Evolutionary conservation across 345 rosid species (phyloP).

Genomic region (Ailanthus altissimus): DNA sequence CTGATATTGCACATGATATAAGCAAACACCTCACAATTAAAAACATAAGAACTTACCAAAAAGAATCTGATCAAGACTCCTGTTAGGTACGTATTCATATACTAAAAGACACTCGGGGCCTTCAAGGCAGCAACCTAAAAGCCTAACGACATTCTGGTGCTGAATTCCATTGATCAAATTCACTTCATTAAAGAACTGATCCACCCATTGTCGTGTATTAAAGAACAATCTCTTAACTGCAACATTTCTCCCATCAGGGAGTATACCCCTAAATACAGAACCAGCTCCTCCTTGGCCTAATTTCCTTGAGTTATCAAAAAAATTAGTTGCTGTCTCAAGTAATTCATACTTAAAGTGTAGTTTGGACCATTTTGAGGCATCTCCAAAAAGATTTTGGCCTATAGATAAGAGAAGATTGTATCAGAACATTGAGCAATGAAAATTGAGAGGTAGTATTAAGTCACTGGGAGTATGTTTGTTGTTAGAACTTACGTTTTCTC

Average conservation of each 20-base stretch:
- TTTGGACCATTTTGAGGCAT: conserved; percentile 20
- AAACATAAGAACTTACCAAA: conserved; percentile 39
- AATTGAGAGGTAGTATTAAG: not conserved
- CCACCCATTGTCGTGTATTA: conserved; percentile 70
- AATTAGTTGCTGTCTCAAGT: conserved; percentile 69
- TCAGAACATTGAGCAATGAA: not conserved
- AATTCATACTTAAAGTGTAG: conserved; percentile 61
- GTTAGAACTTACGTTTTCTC: conserved; percentile 28
- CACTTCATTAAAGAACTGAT: conserved; percentile 82
- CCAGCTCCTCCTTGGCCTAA: conserved; percentile 85
- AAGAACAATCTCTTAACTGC: conserved; percentile 73
- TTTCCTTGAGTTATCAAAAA: conserved; percentile 58
- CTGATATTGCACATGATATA: not conserved
- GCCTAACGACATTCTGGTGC: conserved; percentile 67
- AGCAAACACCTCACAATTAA: not conserved
- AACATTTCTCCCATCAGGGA: conserved; percentile 64
- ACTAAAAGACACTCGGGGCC: conserved; percentile 87
- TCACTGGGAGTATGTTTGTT: not conserved
- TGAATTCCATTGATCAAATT: conserved; percentile 63
- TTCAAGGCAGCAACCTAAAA: conserved; percentile 85
- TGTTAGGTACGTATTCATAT: conserved; percentile 74
- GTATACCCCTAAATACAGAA: conserved; percentile 73
- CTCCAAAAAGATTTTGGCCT: conserved; percentile 21
- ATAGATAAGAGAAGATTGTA: not conserved
- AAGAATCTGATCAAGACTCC: conserved; percentile 73